Base-by-base conservation (phyloP, 331 rosid species). In the Telfairia occidentalis region DNA sequence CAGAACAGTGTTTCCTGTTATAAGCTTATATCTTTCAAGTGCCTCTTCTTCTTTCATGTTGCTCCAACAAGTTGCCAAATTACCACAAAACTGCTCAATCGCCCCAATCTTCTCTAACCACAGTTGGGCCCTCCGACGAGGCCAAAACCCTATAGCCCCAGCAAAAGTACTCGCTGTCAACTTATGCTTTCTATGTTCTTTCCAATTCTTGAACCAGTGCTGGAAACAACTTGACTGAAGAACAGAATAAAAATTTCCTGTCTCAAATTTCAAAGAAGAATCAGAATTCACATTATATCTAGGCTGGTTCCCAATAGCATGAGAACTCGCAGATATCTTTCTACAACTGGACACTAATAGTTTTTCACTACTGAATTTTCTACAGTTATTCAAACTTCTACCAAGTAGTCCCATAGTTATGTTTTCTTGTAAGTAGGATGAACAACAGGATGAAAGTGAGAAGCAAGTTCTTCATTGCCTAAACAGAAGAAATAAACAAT, bases 201-300 rank as follows among this genome's bases (percentile, higher is more conserved):
- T 88, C 95, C 97, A 92, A 28, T 88, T 88, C 83, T 92, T 92
- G 83, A 90, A 90, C 96, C 96, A 83, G 70, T 90, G 96, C 72
- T 87, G 92, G 81, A 87, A 87, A 45, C 84, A 29, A n/a, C 75
- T 65, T 42, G 92, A 86, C 73, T 78, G 78, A 72, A 85, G 87
- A 63, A 85, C n/a, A 15, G 92, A 60, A 79, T 61, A 38, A 23
- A 76, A 67, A 50, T 77, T 85, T n/a, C 16, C 78, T 3, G 87
- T 80, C 8, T 37, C 79, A 83, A 77, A 89, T 80, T 78, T 85
- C 30, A 34, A 74, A 61, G 74, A 42, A 43, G 32, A 66, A 4
- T 0, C 5, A 24, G 73, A 42, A 37, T 38, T 37, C 15, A 65
- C 19, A 65, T 37, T 18, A 5, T 45, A n/a, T 8, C 10, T 1